Base-by-base conservation (phyloP, 306 rosid species). In the Quercus mongolica region DNA sequence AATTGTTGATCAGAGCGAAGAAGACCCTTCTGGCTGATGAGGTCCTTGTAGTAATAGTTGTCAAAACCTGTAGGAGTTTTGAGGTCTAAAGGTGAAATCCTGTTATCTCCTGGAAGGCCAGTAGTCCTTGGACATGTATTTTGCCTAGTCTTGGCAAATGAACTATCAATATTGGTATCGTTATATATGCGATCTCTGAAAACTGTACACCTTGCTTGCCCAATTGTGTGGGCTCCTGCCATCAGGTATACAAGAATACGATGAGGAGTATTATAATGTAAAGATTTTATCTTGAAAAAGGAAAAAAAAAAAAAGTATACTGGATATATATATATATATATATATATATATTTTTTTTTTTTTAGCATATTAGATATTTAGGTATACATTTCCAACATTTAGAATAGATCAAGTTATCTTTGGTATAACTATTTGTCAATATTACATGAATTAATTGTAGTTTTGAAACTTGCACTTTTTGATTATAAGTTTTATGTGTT, bases 221-320 rank as follows among this genome's bases (percentile, higher is more conserved):
- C 98, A 21, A 92, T 86, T 49, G 98, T 94, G 85, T 90, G 98
- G 0, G 92, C 84, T 28, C 97, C 97, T 94, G 31, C 41, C 51
- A 71, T 2, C 55, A 63, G 35, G 18, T n/a, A 56, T 55, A 18
- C 20, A 19, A 55, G 59, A 56, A 56, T 56, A 18, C 18, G 21
- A 56, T 56, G 54, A 49, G 17, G 5, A 49, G 54, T 17, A 49
- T 49, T 49, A 49, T 2, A 12, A 49, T 12, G 15, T 1, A 49
- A 10, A 49, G 1, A 49, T 12, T 49, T 49, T 13, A 49, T 49
- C 14, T 41, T 41, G 54, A 0, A 49, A 49, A 49, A 0, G 10
- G 54, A 30, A 30, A 6, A 26, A 25, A 73, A n/a, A n/a, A 49
- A 20, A 19, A 26, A 7, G 46, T 41, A 41, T 8, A 41, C 8